Evolutionary conservation across 495 filamentous ascomycete genomes (phyloP), one percentile per base, ranked within the genome.

Genomic region (Schizothecium vesticola): DNA sequence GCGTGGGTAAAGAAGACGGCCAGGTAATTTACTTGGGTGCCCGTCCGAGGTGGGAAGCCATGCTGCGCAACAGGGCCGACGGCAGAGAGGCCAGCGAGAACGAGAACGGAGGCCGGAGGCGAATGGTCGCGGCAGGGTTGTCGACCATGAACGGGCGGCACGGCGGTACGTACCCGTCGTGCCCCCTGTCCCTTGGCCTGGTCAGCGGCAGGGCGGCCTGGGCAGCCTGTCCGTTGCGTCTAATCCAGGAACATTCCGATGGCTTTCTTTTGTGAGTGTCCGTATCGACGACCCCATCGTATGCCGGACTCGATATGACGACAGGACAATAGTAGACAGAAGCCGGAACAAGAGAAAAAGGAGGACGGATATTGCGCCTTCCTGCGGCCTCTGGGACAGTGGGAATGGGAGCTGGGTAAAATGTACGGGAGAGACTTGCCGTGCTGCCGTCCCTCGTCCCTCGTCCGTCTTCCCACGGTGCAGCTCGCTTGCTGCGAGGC

Each of bases 71-170:
- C 43, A 51, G 43, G 43, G 43, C 43, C 43, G 43, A 51, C 19
- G 43, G 65, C 62, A 19, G 19, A 16, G 24, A 24, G 43, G 9
- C 26, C 51, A 65, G 56, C 21, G 23, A 61, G 36, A 22, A 67
- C 43, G 66, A 67, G 66, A 29, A 26, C 33, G 59, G 56, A 22
- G 65, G 58, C 28, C 9, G 33, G 57, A 43, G 36, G 63, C 9
- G 66, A 55, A 43, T 24, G 28, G 26, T 24, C 51, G 29, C 31
- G 63, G 51, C 63, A 24, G 57, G 63, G 21, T 60, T 62, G 33
- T 64, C 12, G 63, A 55, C 64, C 69, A 74, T 70, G 63, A 63
- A 69, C 67, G 67, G 67, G 72, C 70, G 68, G 72, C 70, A 74
- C 61, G 61, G 66, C 31, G 66, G 68, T 69, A 71, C 69, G 65